A percentile compares a stretch with the other conserved stretches of the same genome.
Conservation (phyloP, 208 protist species). For the Leishmania aethiopica region DNA sequence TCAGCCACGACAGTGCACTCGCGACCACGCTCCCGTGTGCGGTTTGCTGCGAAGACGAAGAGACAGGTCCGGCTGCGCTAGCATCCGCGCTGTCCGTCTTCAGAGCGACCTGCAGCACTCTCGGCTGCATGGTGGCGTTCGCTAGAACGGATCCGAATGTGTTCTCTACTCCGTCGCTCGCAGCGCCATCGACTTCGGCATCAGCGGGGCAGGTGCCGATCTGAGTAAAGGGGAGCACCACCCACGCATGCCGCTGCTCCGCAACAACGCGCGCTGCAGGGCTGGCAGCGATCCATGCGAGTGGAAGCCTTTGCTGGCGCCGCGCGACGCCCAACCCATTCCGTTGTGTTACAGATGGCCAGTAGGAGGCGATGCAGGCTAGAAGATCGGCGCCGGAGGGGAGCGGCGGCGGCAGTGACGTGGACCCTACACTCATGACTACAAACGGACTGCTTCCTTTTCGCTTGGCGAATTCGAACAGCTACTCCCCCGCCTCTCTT, state of each 20-base stretch:
- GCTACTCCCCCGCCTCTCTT: too few relatives aligned
- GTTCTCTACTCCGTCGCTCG: slow-evolving; percentile 8
- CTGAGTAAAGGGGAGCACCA: slow-evolving; percentile 35
- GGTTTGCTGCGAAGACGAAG: not conserved
- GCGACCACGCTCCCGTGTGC: not conserved
- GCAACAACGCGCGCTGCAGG: slow-evolving; percentile 42
- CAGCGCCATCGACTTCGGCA: not conserved
- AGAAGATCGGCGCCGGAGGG: slow-evolving; percentile 1
- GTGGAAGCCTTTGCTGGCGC: slow-evolving; percentile 33
- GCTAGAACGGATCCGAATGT: slow-evolving; percentile 30
- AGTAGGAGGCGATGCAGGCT: slow-evolving; percentile 30
- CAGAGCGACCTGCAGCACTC: slow-evolving; percentile 15
- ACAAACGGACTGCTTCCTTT: not conserved
- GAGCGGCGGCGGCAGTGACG: not conserved
- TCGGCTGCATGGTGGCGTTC: slow-evolving; percentile 38
- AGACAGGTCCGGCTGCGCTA: not conserved
- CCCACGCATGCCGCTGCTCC: slow-evolving; percentile 45
- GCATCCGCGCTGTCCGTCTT: not conserved
- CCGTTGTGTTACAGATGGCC: slow-evolving; percentile 3
- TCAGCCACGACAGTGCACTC: slow-evolving; percentile 20
- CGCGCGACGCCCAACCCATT: not conserved
- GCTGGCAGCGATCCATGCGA: slow-evolving; percentile 43
- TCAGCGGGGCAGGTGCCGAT: slow-evolving; percentile 2
- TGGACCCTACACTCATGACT: not conserved
- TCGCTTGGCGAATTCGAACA: not conserved